Evolutionary conservation across 1,139 yeast genomes (phyloP).

Genomic region (Lodderomyces beijingensis): DNA sequence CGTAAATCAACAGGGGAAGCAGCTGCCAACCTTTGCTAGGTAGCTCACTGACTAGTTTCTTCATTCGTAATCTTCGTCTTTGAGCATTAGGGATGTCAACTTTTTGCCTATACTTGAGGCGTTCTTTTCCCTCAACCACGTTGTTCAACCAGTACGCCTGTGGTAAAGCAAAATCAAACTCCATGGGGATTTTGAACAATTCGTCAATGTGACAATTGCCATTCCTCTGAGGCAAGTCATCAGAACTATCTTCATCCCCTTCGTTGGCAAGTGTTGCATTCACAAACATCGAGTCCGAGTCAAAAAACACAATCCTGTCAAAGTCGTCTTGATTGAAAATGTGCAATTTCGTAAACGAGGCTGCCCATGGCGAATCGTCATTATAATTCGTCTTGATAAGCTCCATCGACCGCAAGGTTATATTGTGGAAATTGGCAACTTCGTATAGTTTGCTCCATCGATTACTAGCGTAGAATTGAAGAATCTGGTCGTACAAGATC

Average conservation of each 20-base stretch:
- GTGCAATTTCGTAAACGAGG: constrained; percentile 52
- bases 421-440: constrained; percentile 14
- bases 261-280: constrained; percentile 10
- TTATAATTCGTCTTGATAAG: constrained; percentile 14
- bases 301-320: constrained; percentile 34
- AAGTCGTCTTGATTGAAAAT: constrained; percentile 48
- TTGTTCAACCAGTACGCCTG: constrained; percentile 36
- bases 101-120: constrained; percentile 14
- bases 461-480: constrained; percentile 14
- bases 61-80: constrained; percentile 12
- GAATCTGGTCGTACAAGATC: constrained; percentile 20
- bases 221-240: too few species aligned
- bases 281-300: constrained; percentile 39
- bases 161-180: constrained; percentile 29
- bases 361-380: constrained; percentile 38
- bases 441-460: constrained; percentile 13
- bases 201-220: constrained; percentile 25
- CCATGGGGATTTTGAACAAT: constrained; percentile 26
- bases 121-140: constrained; percentile 13
- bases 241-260: constrained; percentile 9
- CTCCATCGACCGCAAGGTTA: constrained; percentile 20
- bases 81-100: constrained; percentile 15
- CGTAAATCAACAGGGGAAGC: constrained; percentile 20
- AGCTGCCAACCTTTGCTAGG: constrained; percentile 10
- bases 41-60: constrained; percentile 12